Conservation (phyloP, 2,329 filamentous ascomycete species). For the Rutstroemia sp. region DNA sequence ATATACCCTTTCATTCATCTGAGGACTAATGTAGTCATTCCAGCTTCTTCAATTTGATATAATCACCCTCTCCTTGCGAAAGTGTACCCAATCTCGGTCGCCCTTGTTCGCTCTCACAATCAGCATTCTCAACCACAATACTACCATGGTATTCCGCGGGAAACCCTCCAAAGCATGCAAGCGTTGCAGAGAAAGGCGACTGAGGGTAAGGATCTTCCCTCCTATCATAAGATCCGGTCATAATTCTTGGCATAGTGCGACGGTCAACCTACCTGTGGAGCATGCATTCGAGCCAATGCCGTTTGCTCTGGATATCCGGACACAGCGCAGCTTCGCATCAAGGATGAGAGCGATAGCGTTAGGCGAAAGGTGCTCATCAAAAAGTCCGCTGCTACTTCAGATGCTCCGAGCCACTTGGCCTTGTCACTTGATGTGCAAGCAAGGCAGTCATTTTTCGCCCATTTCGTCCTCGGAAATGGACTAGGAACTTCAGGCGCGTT, state of each 20-base stretch:
- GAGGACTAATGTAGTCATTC: too few species aligned
- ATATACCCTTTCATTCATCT: too few species aligned
- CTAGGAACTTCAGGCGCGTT: background rate
- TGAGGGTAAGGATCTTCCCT: constrained; percentile 7
- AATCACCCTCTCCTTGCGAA: background rate
- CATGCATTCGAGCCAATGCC: constrained; percentile 8
- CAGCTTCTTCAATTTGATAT: too few species aligned
- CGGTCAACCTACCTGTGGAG: constrained; percentile 9
- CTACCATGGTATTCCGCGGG: constrained; percentile 6
- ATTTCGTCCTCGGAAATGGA: constrained; percentile 6
- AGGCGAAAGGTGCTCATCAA: background rate
- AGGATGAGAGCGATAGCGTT: constrained; percentile 7
- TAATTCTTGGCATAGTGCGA: constrained; percentile 14
- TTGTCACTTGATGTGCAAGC: constrained; percentile 10
- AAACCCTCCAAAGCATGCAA: constrained; percentile 15
- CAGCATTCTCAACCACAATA: background rate
- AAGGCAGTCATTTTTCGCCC: constrained; percentile 7
- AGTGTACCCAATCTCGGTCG: too few species aligned
- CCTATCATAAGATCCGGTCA: background rate
- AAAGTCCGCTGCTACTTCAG: background rate
- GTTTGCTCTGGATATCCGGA: constrained; percentile 11
- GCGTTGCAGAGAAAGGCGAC: constrained; percentile 16
- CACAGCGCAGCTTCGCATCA: constrained; percentile 8
- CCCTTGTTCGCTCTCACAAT: background rate
- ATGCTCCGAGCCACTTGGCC: background rate